phyloP scores from a whole-genome alignment of 176 grass and related monocot genomes.

The Elymus sibiricus region DNA sequence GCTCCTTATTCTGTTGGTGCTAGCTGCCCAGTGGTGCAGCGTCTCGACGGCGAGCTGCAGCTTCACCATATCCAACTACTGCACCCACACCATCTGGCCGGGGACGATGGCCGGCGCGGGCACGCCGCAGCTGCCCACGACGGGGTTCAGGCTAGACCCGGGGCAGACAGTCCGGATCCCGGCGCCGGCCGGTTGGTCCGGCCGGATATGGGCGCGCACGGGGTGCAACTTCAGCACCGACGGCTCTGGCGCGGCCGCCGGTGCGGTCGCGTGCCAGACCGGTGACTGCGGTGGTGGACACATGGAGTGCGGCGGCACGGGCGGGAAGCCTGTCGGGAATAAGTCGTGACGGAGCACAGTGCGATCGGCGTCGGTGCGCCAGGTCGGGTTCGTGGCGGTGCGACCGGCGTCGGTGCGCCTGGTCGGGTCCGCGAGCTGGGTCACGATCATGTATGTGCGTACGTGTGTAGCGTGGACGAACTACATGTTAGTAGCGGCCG shows the following conservation, averaged over 20 bases:
- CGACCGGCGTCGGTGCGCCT: too few species aligned
- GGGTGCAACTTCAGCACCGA: constrained; percentile 60
- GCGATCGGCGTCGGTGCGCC: too few species aligned
- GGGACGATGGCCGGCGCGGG: constrained; percentile 75
- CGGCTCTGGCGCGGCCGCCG: constrained; percentile 27
- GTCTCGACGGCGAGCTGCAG: constrained; percentile 36
- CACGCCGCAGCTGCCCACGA: constrained; percentile 64
- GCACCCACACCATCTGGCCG: constrained; percentile 76
- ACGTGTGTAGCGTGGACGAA: too few species aligned
- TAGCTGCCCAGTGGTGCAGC: constrained; percentile 28
- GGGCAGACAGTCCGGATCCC: constrained; percentile 55
- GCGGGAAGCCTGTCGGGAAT: too few species aligned
- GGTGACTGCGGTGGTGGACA: constrained; percentile 64
- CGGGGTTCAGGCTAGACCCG: constrained; percentile 68
- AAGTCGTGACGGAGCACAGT: too few species aligned
- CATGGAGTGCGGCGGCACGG: constrained; percentile 57
- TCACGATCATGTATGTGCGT: too few species aligned
- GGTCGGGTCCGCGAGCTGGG: too few species aligned
- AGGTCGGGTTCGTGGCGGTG: too few species aligned
- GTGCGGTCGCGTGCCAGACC: constrained; percentile 59
- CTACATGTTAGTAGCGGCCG: too few species aligned
- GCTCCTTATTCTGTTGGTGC: constrained; percentile 4
- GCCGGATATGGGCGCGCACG: constrained; percentile 75
- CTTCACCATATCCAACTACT: constrained; percentile 82
- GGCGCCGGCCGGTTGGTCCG: constrained; percentile 73